Base-by-base conservation (phyloP, 106 monocot species). In the Allium sativum region DNA sequence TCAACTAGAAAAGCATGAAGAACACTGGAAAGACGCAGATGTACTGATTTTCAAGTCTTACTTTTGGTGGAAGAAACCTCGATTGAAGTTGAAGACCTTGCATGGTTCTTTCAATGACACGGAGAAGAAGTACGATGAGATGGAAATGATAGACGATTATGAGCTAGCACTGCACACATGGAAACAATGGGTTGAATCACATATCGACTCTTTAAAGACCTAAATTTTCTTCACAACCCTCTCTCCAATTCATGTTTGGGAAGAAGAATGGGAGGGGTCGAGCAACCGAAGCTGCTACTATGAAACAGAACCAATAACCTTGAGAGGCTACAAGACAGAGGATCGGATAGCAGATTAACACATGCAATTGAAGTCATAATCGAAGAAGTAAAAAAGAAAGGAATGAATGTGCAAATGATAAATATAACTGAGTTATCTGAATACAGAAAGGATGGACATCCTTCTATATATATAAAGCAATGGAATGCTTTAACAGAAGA, bases 31-130 rank as follows among this genome's bases (percentile, higher is more conserved):
- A 14, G 67, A 74, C 59, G 80, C 84, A 41, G 77, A 84, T 48
- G 31, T 84, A n/a, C 50, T 84, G 31, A 66, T 84, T 3, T 84
- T 84, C 73, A 84, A 84, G 66, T 71, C 84, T 41, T 84, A 84
- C 58, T 69, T 84, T 15, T 84, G 84, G 84, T 84, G 84, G 84
- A 77, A 65, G 52, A 80, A 84, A 41, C 76, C 79, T 0, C 44
- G 67, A 56, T 70, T 84, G 67, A 84, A 76, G 67, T 67, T 84
- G 84, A 80, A 84, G 59, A 59, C 80, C 63, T 54, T 77, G 84
- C 46, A 71, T 53, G 84, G 79, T 40, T 74, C 80, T 18, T 77
- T 77, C 19, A 76, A 73, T 22, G 84, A 68, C 7, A 45, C 68
- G 11, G 54, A 74, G 31, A 50, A 58, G 14, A 68, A 48, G 1